Evolutionary conservation across 176 grass and related monocot species (phyloP).

Genomic region (Urochloa ruziziensis): DNA sequence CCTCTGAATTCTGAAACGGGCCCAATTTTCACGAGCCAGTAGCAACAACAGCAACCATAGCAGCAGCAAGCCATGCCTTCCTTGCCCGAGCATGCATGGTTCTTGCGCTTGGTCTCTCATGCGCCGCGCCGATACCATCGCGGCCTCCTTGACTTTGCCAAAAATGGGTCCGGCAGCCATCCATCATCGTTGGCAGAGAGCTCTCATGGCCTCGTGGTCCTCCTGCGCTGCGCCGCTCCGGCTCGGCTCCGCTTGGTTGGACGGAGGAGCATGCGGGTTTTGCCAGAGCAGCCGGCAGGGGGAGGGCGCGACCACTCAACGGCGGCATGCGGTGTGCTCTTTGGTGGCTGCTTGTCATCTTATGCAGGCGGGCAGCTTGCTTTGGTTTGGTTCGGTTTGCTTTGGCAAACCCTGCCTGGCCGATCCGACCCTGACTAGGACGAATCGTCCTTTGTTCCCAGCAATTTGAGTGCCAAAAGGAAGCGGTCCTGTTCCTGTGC

Average conservation of each 20-base stretch:
- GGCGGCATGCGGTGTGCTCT: neutral
- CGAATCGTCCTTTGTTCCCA: neutral
- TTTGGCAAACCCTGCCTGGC: neutral
- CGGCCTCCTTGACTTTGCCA: constrained; percentile 7
- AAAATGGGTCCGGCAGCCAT: neutral
- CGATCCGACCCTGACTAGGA: neutral
- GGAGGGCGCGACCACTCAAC: neutral
- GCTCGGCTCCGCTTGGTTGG: too few species aligned
- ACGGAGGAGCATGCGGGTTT: neutral
- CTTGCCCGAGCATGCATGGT: neutral
- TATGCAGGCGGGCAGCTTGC: neutral
- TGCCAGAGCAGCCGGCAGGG: too few species aligned
- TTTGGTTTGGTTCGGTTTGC: too few species aligned
- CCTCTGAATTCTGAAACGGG: too few species aligned
- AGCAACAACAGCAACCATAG: too few species aligned
- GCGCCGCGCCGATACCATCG: neutral
- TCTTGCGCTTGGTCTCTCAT: neutral
- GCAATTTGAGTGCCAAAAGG: neutral
- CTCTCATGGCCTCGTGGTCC: neutral
- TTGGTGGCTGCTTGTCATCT: neutral
- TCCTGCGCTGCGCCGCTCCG: neutral
- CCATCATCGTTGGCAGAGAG: too few species aligned
- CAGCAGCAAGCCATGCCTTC: neutral
- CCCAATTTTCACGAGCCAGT: too few species aligned
- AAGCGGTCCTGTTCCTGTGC: neutral